Evolutionary conservation across 129 eudicot species (phyloP).

Genomic region (Oenanthe sinensis): DNA sequence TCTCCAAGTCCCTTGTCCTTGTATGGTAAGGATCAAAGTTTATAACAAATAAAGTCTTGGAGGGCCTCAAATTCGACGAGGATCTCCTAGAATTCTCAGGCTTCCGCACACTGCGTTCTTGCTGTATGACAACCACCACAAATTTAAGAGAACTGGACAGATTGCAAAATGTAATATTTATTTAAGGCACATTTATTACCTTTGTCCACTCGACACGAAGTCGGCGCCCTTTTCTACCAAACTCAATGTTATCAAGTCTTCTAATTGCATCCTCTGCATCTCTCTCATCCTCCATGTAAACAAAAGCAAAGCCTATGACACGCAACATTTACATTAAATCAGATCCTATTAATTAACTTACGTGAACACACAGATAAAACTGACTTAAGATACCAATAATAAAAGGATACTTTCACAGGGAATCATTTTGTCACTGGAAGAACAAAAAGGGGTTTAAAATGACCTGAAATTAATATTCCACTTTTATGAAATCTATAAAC

Average conservation of each 20-base stretch:
- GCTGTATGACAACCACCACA: slow-evolving; percentile 34
- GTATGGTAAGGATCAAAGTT: slow-evolving; percentile 83
- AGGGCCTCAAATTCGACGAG: slow-evolving; percentile 48
- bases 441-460: slow-evolving; percentile 13
- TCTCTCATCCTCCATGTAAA: slow-evolving; percentile 91
- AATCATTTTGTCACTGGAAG: slow-evolving; percentile 12
- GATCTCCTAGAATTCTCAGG: slow-evolving; percentile 58
- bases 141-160: slow-evolving; percentile 7
- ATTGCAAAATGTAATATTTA: not conserved
- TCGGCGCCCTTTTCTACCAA: slow-evolving; percentile 91
- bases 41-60: slow-evolving; percentile 87
- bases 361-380: not conserved
- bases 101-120: slow-evolving; percentile 59
- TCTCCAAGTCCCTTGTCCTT: slow-evolving; percentile 71
- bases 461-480: slow-evolving; percentile 27
- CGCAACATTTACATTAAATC: not conserved
- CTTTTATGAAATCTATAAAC: slow-evolving; percentile 36
- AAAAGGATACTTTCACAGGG: slow-evolving; percentile 13
- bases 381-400: slow-evolving; percentile 4
- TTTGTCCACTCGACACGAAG: slow-evolving; percentile 99
- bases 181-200: slow-evolving; percentile 24
- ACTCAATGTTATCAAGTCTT: slow-evolving; percentile 71
- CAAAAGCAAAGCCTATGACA: slow-evolving; percentile 70
- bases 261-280: slow-evolving; percentile 98
- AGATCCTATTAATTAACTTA: not conserved